phyloP scores from a whole-genome alignment of 495 filamentous ascomycete genomes.

The Neurospora discreta region DNA sequence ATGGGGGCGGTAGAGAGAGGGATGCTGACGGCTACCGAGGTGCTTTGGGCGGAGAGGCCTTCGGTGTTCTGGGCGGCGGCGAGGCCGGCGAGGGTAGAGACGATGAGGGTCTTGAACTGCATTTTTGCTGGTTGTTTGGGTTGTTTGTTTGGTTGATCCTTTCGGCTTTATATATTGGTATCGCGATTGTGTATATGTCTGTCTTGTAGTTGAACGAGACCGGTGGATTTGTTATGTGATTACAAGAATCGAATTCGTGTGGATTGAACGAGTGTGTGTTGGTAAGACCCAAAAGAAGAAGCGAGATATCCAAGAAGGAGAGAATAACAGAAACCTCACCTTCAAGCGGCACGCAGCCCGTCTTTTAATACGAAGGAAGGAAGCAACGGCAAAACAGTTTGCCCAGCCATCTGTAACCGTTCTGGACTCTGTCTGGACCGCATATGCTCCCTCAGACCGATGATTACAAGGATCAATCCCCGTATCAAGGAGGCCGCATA shows the following conservation, averaged over 20 bases:
- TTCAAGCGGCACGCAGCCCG: background rate
- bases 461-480: background rate
- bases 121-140: conserved; percentile 6
- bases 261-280: background rate
- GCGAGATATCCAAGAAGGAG: background rate
- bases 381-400: background rate
- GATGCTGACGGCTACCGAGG: conserved; percentile 32
- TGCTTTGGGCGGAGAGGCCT: background rate
- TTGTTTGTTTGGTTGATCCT: background rate
- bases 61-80: conserved; percentile 5
- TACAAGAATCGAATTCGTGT: background rate
- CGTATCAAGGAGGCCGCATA: background rate
- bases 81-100: conserved; percentile 14
- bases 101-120: conserved; percentile 16
- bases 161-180: background rate
- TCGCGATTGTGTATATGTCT: background rate
- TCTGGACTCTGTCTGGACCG: background rate
- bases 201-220: background rate
- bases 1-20: background rate
- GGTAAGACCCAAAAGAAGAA: background rate
- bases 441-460: background rate
- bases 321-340: background rate
- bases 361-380: background rate
- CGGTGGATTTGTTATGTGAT: background rate
- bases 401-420: background rate